A percentile compares a stretch with the other conserved stretches of the same genome.
phyloP scores from a whole-genome alignment of 192 early-diverging fungal species.

The Neocallimastix lanati region DNA sequence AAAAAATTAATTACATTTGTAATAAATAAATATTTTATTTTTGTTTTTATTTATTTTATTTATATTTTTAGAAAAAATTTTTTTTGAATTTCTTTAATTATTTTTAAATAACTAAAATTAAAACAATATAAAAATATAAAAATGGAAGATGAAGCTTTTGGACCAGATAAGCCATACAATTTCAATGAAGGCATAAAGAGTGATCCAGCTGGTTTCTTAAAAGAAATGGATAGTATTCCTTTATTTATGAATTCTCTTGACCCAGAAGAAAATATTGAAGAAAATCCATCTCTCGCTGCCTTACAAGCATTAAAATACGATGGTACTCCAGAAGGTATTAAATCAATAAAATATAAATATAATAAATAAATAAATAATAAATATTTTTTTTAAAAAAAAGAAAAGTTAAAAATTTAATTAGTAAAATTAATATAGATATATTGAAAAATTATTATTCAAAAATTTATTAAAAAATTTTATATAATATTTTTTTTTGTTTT shows the following conservation, averaged over 20 bases:
- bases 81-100: background rate
- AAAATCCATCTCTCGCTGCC: slow-evolving; percentile 60
- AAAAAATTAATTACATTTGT: no score
- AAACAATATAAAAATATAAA: background rate
- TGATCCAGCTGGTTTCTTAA: slow-evolving; percentile 19
- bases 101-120: background rate
- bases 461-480: no score
- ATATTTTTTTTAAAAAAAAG: background rate
- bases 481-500: no score
- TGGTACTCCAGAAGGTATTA: slow-evolving; percentile 78
- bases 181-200: background rate
- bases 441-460: no score
- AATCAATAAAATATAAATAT: background rate
- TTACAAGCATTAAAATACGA: slow-evolving; percentile 73
- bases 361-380: background rate
- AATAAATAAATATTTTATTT: no score
- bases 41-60: no score
- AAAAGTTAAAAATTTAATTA: background rate
- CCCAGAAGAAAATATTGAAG: slow-evolving; percentile 27
- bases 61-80: no score
- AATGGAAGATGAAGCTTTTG: background rate
- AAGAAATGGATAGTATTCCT: slow-evolving; percentile 57
- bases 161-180: background rate
- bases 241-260: slow-evolving; percentile 80
- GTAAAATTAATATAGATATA: background rate